phyloP scores from a whole-genome alignment of 805 yeast species.

The Metschnikowia cubensis region DNA sequence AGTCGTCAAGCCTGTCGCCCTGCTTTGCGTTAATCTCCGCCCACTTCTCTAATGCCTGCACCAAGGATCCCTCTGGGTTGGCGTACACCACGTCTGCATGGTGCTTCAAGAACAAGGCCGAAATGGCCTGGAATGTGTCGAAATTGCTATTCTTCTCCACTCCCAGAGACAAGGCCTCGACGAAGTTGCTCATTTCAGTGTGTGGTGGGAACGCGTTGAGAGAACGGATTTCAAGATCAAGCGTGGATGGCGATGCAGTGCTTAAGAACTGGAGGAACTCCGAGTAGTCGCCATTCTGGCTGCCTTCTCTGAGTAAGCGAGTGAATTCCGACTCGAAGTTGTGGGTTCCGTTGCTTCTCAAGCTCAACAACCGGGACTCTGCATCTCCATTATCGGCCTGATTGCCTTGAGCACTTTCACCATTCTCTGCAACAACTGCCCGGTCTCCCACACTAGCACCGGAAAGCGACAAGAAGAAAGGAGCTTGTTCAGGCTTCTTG shows the following conservation, averaged over 20 bases:
- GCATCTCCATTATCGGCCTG: slow-evolving; percentile 22
- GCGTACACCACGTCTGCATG: slow-evolving; percentile 77
- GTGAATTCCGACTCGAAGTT: slow-evolving; percentile 76
- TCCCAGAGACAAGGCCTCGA: slow-evolving; percentile 64
- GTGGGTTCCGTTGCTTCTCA: slow-evolving; percentile 30
- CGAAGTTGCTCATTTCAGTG: slow-evolving; percentile 59
- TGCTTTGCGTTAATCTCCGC: slow-evolving; percentile 35
- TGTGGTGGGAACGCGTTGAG: slow-evolving; percentile 63
- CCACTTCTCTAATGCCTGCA: slow-evolving; percentile 49
- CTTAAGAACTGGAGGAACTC: slow-evolving; percentile 55
- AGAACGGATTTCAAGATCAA: slow-evolving; percentile 86
- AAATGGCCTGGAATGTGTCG: slow-evolving; percentile 80
- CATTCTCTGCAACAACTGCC: slow-evolving; percentile 48
- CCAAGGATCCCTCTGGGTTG: slow-evolving; percentile 35
- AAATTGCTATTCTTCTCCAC: slow-evolving; percentile 52
- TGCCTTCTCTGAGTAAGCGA: slow-evolving; percentile 52
- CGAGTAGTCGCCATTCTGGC: slow-evolving; percentile 35
- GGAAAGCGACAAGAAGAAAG: slow-evolving; percentile 70
- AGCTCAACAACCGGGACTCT: slow-evolving; percentile 32
- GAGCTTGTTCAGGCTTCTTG: slow-evolving; percentile 73
- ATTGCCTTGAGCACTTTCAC: slow-evolving; percentile 6
- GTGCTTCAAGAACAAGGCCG: slow-evolving; percentile 64
- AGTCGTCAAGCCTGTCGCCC: slow-evolving; percentile 53
- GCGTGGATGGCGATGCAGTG: slow-evolving; percentile 64
- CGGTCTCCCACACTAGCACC: slow-evolving; percentile 71